phyloP scores from a whole-genome alignment of 148 eudicot genomes.

The Camellia granthamiana region DNA sequence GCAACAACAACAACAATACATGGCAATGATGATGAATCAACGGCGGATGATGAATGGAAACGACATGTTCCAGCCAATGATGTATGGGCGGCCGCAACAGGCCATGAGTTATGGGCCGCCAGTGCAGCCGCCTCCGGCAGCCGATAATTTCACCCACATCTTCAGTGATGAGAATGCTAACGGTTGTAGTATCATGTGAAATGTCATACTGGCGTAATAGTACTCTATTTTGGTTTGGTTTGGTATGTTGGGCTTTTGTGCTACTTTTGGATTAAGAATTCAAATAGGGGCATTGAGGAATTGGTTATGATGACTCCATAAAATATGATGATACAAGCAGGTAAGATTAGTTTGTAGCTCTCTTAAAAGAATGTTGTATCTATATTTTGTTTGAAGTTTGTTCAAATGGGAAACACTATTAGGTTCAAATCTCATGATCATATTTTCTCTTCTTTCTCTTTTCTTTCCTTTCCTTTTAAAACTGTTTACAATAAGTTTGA shows the following conservation, averaged over 20 bases:
- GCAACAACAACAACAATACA: constrained; percentile 32
- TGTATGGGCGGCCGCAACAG: constrained; percentile 64
- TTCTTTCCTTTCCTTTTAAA: too few species aligned
- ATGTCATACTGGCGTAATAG: not conserved
- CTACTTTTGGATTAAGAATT: not conserved
- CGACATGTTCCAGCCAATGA: constrained; percentile 48
- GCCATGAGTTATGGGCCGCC: constrained; percentile 54
- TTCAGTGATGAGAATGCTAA: constrained; percentile 85
- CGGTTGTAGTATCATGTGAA: constrained; percentile 77
- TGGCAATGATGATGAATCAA: constrained; percentile 87
- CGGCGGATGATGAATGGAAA: constrained; percentile 48
- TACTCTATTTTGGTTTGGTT: constrained; percentile 4
- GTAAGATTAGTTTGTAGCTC: too few species aligned
- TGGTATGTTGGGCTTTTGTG: constrained; percentile 5
- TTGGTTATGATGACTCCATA: constrained; percentile 8
- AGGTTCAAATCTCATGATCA: too few species aligned
- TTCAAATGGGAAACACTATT: too few species aligned
- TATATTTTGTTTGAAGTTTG: too few species aligned
- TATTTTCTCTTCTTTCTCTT: too few species aligned
- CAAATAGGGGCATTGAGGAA: not conserved
- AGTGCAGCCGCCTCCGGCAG: constrained; percentile 30
- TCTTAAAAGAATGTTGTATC: too few species aligned
- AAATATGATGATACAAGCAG: not conserved
- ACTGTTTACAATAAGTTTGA: too few species aligned
- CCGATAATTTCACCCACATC: constrained; percentile 55